Evolutionary conservation across 192 early-diverging fungal genomes (phyloP), one percentile per base, ranked within the genome.

Genomic region (Dissophora globulifera): DNA sequence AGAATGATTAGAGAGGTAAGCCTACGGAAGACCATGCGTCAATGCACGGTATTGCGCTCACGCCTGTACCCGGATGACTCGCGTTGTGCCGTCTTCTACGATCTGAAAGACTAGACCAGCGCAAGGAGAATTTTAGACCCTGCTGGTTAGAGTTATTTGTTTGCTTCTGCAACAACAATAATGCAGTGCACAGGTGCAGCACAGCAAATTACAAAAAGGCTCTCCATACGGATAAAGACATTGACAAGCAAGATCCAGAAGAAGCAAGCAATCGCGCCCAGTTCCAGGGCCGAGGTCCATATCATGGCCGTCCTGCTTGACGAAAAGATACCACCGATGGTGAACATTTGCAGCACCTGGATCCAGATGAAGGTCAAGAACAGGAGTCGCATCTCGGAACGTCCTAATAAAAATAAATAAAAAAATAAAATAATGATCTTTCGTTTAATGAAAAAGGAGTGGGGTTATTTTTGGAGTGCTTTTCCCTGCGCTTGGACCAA

Each of bases 61-160:
- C n/a, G n/a, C n/a, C n/a, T n/a, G n/a, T 60, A 48, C 74, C 35
- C 46, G 60, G 15, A 49, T 40, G 0, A 45, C 62, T 9, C 30
- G 23, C 13, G 41, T 57, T 20, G 74, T 67, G 6, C 74, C 74
- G n/a, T 78, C 74, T 1, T 61, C 57, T 16, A 69, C 58, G 30
- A 78, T 60, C 50, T 78, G 74, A 35, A 68, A 78, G 1, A 62
- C 72, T 76, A 30, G 11, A 51, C 8, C 46, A 16, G 13, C n/a
- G 25, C 50, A 29, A 13, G 50, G 13, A 32, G 5, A 16, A 29
- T 11, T n/a, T n/a, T n/a, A n/a, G n/a, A n/a, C n/a, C n/a, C n/a
- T n/a, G n/a, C n/a, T n/a, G n/a, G n/a, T n/a, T n/a, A n/a, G n/a
- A n/a, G n/a, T n/a, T n/a, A n/a, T n/a, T n/a, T n/a, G n/a, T n/a